These are phyloP conservation scores for Scytalidium lignicola DNA, from an alignment of 2,329 filamentous ascomycete genomes.

Conservation along the genomic window DNA sequence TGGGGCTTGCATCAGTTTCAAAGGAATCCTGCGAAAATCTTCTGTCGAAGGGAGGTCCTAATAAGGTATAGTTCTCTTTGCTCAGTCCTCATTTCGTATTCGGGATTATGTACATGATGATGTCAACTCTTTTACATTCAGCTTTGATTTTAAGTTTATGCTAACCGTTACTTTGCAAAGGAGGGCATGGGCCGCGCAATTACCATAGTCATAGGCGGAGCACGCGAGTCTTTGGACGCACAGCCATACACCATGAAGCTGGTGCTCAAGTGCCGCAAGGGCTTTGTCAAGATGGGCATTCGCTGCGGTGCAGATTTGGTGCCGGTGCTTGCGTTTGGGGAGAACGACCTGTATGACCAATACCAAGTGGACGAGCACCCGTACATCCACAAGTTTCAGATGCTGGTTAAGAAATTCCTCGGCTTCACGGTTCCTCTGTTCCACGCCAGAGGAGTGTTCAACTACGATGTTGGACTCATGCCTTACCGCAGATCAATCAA, in stretches of 20 bases:
- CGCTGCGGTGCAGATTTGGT: conserved; percentile 91
- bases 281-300: conserved; percentile 90
- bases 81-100: too few species aligned
- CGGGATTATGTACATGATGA: too few species aligned
- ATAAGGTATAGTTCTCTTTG: conserved; percentile 36
- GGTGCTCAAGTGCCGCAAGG: conserved; percentile 78
- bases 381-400: conserved; percentile 72
- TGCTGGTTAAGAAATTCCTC: conserved; percentile 76
- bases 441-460: conserved; percentile 88
- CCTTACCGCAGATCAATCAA: conserved; percentile 86
- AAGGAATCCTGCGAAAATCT: conserved; percentile 89
- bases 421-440: conserved; percentile 92
- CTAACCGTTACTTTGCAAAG: conserved; percentile 23
- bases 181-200: conserved; percentile 93
- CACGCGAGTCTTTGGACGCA: conserved; percentile 85
- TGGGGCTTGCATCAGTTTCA: conserved; percentile 85
- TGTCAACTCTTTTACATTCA: neutral
- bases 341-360: conserved; percentile 95
- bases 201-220: conserved; percentile 91
- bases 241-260: conserved; percentile 72
- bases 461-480: conserved; percentile 96
- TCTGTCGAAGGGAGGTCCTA: conserved; percentile 70
- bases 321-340: conserved; percentile 86
- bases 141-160: neutral
- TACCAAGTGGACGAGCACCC: conserved; percentile 73